Evolutionary conservation across 106 monocot species (phyloP).

Genomic region (Allium sativum): DNA sequence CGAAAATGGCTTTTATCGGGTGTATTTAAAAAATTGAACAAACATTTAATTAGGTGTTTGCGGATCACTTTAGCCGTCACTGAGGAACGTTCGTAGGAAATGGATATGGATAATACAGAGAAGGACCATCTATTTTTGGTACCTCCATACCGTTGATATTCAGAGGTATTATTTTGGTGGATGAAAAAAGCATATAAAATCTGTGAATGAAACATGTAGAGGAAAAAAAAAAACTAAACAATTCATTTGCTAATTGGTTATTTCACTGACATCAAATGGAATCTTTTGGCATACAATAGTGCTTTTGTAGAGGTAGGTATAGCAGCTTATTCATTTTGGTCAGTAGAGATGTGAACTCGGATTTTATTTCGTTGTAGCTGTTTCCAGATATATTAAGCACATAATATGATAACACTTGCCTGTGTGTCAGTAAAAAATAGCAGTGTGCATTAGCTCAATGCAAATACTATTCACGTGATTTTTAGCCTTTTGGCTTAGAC

Average conservation of each 20-base stretch:
- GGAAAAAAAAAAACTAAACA: too few relatives aligned
- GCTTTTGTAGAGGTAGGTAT: slow-evolving; percentile 33
- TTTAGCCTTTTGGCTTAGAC: too few relatives aligned
- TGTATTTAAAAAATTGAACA: background rate
- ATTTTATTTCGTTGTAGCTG: too few relatives aligned
- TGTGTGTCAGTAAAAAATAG: too few relatives aligned
- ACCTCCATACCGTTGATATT: slow-evolving; percentile 39
- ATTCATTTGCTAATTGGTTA: too few relatives aligned
- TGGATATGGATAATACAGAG: slow-evolving; percentile 46
- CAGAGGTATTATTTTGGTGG: slow-evolving; percentile 23
- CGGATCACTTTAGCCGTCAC: slow-evolving; percentile 43
- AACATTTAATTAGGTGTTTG: slow-evolving; percentile 34
- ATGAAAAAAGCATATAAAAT: background rate
- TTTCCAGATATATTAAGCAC: too few relatives aligned
- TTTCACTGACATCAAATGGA: too few relatives aligned
- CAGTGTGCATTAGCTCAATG: too few relatives aligned
- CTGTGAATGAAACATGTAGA: background rate
- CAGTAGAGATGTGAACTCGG: too few relatives aligned
- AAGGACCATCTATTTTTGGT: slow-evolving; percentile 38
- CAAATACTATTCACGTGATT: too few relatives aligned
- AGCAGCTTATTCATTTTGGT: background rate
- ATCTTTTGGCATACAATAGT: slow-evolving; percentile 15
- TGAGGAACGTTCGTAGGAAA: slow-evolving; percentile 29
- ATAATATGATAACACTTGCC: too few relatives aligned
- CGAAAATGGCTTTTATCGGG: too few relatives aligned